These are phyloP conservation scores for Botrytis hyacinthi DNA, from an alignment of 2,329 filamentous ascomycete species.

Conservation along the genomic window DNA sequence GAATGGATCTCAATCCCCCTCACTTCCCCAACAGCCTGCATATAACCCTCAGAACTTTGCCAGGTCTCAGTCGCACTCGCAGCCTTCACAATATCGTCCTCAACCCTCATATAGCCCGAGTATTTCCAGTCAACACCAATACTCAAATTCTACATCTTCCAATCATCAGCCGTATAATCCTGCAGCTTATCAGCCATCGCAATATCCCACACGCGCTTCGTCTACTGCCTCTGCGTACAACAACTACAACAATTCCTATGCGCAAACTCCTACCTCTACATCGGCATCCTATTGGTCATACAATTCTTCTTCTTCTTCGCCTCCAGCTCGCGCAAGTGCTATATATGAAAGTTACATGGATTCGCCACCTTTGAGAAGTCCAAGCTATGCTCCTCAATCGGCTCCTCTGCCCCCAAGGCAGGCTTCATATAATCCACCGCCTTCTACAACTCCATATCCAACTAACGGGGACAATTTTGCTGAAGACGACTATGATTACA, in stretches of 20 bases:
- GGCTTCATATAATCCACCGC: constrained; percentile 30
- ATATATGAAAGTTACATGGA: constrained; percentile 30
- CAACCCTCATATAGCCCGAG: constrained; percentile 50
- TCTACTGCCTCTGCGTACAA: constrained; percentile 56
- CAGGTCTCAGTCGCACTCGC: constrained; percentile 39
- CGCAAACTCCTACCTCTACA: constrained; percentile 44
- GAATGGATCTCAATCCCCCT: constrained; percentile 35
- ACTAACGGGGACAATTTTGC: constrained; percentile 34
- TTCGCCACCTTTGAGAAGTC: constrained; percentile 29
- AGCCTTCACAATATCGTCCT: constrained; percentile 46
- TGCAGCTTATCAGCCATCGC: constrained; percentile 42
- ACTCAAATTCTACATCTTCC: constrained; percentile 47
- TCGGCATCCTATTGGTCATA: constrained; percentile 40
- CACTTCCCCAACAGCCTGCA: constrained; percentile 42
- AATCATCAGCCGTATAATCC: constrained; percentile 66
- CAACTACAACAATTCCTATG: constrained; percentile 37
- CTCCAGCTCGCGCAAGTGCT: constrained; percentile 30
- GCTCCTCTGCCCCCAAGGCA: constrained; percentile 32
- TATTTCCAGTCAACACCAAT: constrained; percentile 28
- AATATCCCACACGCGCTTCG: constrained; percentile 55
- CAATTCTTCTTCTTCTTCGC: constrained; percentile 27
- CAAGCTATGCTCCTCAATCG: constrained; percentile 29
- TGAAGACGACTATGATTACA: constrained; percentile 34
- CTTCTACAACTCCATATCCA: constrained; percentile 30
- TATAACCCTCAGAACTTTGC: constrained; percentile 65